Percentiles rank a stretch among this genome's conserved stretches.
Conservation (phyloP, 768 basidiomycete species). For the Leucosporidium yakuticum region DNA sequence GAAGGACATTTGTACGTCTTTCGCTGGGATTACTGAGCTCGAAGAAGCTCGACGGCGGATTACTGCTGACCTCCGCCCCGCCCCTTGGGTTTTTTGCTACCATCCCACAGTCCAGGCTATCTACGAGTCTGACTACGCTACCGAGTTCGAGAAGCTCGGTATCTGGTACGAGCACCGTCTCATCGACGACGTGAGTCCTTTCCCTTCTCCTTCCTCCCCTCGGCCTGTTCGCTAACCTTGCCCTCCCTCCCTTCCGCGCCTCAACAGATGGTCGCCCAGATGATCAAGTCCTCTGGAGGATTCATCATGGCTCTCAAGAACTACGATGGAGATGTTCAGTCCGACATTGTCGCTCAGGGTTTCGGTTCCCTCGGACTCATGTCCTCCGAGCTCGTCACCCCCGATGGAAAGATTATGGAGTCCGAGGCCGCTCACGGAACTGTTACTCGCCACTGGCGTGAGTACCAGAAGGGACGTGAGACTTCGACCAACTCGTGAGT, state of each 20-base stretch:
- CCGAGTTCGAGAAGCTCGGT: slow-evolving; percentile 44
- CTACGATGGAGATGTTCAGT: slow-evolving; percentile 66
- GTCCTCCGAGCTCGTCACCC: slow-evolving; percentile 82
- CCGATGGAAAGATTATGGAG: slow-evolving; percentile 86
- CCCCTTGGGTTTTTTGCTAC: background rate
- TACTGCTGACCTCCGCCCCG: background rate
- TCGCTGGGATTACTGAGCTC: slow-evolving; percentile 40
- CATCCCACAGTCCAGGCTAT: slow-evolving; percentile 67
- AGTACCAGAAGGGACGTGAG: slow-evolving; percentile 94
- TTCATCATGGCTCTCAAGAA: slow-evolving; percentile 72
- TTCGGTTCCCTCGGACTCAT: slow-evolving; percentile 97
- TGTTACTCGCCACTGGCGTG: slow-evolving; percentile 76
- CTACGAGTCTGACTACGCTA: slow-evolving; percentile 58
- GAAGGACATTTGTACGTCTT: slow-evolving; percentile 68
- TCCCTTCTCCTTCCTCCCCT: background rate
- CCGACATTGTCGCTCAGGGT: slow-evolving; percentile 75
- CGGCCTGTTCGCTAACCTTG: background rate
- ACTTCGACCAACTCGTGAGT: slow-evolving; percentile 83
- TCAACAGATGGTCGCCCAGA: slow-evolving; percentile 84
- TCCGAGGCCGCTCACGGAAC: slow-evolving; percentile 90
- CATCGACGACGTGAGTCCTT: slow-evolving; percentile 60
- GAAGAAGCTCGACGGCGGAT: no score
- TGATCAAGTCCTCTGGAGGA: slow-evolving; percentile 90
- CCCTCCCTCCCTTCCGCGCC: slow-evolving; percentile 7
- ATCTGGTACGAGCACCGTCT: slow-evolving; percentile 77